Evolutionary conservation across 1,284 basidiomycete species (phyloP), one percentile per base, ranked within the genome.

Genomic region (Boletus semigastroideus): DNA sequence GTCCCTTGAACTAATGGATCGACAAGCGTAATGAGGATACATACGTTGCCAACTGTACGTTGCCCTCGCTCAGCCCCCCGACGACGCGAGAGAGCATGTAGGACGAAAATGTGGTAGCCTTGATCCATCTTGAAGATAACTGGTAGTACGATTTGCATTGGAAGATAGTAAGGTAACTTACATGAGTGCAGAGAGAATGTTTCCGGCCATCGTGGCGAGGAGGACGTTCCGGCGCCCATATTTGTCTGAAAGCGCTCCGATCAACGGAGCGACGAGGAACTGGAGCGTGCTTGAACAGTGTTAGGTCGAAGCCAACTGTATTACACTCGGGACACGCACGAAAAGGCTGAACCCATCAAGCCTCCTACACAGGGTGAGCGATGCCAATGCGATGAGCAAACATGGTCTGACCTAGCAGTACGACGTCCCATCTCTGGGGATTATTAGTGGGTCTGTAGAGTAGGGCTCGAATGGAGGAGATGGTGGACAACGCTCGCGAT

Each of bases 31-130:
- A 25, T 40, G 28, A 43, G 36, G 27, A 33, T 14, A 75, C 84
- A 57, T 58, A 88, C 87, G 88, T 89, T 33, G 88, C 88, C 46
- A 91, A 73, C 63, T 91, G 88, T 12, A 91, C 88, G 60, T 91
- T 91, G 46, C 89, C 93, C 74, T 96, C 93, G 62, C 90, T 92
- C 14, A 94, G 74, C 1, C 93, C 94, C 5, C 93, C 94, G 40
- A 96, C 84, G 7, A 94, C 78, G 25, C 94, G 81, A 12, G 92
- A 92, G n/a, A 94, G 77, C 74, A 94, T 79, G 67, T 92, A 97
- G 0, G 90, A 86, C 2, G 85, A 83, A 63, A 96, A 97, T 0
- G 86, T 84, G 1, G 91, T 92, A 1, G 92, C 92, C 59, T 86
- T 78, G 39, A 96, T 79, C 94, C 94, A 97, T 40, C 92, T 87